phyloP scores from a whole-genome alignment of 2,329 filamentous ascomycete species.

The Aspergillus transmontanensis region DNA sequence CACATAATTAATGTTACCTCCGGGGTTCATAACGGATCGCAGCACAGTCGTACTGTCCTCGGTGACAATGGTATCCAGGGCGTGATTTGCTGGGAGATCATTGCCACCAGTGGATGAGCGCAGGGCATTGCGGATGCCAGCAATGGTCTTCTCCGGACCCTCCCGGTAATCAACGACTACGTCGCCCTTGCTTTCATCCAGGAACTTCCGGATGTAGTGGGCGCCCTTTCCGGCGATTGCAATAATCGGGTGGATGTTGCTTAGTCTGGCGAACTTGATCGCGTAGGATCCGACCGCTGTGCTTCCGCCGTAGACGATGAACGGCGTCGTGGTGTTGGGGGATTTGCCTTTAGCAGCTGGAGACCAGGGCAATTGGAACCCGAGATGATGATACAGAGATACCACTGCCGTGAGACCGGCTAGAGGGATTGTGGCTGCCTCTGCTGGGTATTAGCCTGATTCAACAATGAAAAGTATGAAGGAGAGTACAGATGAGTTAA shows the following conservation, averaged over 20 bases:
- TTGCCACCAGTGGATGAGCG: background rate
- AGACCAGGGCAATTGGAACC: slow-evolving; percentile 53
- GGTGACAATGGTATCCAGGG: slow-evolving; percentile 13
- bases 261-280: slow-evolving; percentile 57
- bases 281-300: slow-evolving; percentile 62
- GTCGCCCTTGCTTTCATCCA: slow-evolving; percentile 59
- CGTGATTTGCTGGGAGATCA: slow-evolving; percentile 2
- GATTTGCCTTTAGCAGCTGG: slow-evolving; percentile 30
- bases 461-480: too few relatives aligned
- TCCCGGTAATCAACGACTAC: slow-evolving; percentile 62
- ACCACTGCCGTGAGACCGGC: slow-evolving; percentile 58
- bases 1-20: slow-evolving; percentile 2
- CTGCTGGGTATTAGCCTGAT: slow-evolving; percentile 26
- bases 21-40: slow-evolving; percentile 9
- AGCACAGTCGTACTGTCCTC: slow-evolving; percentile 11
- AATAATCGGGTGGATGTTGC: slow-evolving; percentile 65
- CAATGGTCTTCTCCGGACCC: slow-evolving; percentile 57
- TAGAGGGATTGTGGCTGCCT: slow-evolving; percentile 60
- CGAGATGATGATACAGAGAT: slow-evolving; percentile 52
- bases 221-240: slow-evolving; percentile 58
- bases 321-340: slow-evolving; percentile 28
- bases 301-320: slow-evolving; percentile 54
- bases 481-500: too few relatives aligned
- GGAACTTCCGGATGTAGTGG: slow-evolving; percentile 54
- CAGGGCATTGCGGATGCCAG: slow-evolving; percentile 32